Percentiles rank a stretch among this genome's conserved stretches.
Evolutionary conservation across 2,329 filamentous ascomycete genomes (phyloP).

Genomic region (Fusarium chaquense): DNA sequence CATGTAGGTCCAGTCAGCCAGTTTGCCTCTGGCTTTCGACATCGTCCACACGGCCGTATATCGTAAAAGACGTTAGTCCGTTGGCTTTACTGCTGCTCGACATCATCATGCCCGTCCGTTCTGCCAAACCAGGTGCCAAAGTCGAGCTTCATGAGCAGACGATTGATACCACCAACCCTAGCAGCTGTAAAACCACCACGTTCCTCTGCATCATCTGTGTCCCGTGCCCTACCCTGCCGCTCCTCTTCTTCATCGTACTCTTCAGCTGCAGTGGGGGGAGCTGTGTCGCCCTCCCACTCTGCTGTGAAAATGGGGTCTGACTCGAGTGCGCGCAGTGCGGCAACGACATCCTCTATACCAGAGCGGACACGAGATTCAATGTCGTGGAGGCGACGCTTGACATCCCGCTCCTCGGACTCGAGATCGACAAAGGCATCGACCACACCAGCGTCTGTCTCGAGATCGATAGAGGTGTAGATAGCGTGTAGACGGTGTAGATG

Average conservation of each 20-base stretch:
- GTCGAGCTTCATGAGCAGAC: conserved; percentile 91
- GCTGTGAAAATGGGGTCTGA: conserved; percentile 59
- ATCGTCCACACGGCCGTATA: not conserved
- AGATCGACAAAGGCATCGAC: conserved; percentile 80
- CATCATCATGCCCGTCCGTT: conserved; percentile 41
- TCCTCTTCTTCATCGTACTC: conserved; percentile 25
- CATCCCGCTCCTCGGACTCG: conserved; percentile 76
- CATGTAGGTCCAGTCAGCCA: conserved; percentile 16
- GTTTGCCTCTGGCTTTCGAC: not conserved
- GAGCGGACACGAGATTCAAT: conserved; percentile 74
- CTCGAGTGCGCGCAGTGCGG: conserved; percentile 61
- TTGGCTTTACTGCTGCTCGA: conserved; percentile 20
- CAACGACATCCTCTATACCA: conserved; percentile 76
- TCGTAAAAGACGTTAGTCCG: conserved; percentile 15
- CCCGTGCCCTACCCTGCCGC: conserved; percentile 45
- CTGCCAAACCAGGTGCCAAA: conserved; percentile 69
- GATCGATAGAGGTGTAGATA: conserved; percentile 82
- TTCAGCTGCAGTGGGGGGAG: conserved; percentile 24
- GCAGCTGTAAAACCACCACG: conserved; percentile 71
- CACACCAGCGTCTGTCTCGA: conserved; percentile 85
- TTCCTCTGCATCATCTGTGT: conserved; percentile 56
- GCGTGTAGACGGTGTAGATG: conserved; percentile 80
- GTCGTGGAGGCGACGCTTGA: conserved; percentile 72
- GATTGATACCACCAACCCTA: conserved; percentile 82
- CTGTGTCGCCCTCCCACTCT: conserved; percentile 56